Percentiles rank a stretch among this genome's conserved stretches.
phyloP scores from a whole-genome alignment of 1,284 basidiomycete genomes.

The Cutaneotrichosporon sp. region DNA sequence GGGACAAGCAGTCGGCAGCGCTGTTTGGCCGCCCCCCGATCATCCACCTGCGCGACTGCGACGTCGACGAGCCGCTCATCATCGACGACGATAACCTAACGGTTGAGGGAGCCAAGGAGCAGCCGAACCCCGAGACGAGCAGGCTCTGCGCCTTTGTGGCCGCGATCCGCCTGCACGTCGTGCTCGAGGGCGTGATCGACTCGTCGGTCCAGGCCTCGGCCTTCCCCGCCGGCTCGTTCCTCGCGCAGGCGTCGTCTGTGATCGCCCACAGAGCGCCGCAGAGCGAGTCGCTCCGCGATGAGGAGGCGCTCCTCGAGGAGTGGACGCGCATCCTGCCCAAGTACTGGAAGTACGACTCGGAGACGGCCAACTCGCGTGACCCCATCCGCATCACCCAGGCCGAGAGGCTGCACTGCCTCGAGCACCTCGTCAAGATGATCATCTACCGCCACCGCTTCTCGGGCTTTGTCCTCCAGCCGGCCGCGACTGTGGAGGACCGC shows the following conservation, averaged over 20 bases:
- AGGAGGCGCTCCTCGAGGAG: constrained; percentile 76
- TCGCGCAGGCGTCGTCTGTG: constrained; percentile 52
- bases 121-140: constrained; percentile 68
- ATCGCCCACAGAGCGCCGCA: constrained; percentile 50
- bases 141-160: constrained; percentile 77
- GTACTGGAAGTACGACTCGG: constrained; percentile 75
- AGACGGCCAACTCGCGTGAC: constrained; percentile 79
- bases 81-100: constrained; percentile 88
- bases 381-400: constrained; percentile 84
- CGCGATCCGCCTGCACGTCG: constrained; percentile 72
- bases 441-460: constrained; percentile 56
- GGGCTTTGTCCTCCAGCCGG: constrained; percentile 53
- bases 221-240: constrained; percentile 53
- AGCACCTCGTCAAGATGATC: constrained; percentile 76
- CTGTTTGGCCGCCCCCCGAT: constrained; percentile 84
- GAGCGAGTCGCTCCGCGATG: constrained; percentile 69
- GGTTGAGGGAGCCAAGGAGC: constrained; percentile 66
- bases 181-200: constrained; percentile 68
- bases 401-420: constrained; percentile 76
- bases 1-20: constrained; percentile 79
- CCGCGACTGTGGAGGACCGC: constrained; percentile 50
- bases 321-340: constrained; percentile 69
- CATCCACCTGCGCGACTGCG: constrained; percentile 79
- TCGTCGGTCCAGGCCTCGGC: constrained; percentile 54
- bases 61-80: constrained; percentile 75